Evolutionary conservation across 2,329 filamentous ascomycete species (phyloP).

Genomic region (Colletotrichum sp.): DNA sequence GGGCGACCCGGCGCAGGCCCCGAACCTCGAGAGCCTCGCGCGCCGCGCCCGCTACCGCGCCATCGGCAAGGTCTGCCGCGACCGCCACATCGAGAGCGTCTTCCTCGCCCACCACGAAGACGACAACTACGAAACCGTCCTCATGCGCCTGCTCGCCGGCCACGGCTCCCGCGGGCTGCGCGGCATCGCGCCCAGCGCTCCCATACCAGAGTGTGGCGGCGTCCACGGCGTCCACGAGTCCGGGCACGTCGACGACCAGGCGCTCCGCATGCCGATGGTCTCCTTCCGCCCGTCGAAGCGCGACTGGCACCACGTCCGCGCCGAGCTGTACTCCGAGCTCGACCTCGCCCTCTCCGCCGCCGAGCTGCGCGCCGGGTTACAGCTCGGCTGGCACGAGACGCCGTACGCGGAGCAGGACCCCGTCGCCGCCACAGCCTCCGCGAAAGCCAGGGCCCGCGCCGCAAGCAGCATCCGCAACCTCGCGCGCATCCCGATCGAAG

Average conservation of each 20-base stretch:
- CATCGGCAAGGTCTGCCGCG: conserved; percentile 66
- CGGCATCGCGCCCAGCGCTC: conserved; percentile 68
- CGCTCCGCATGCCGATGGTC: conserved; percentile 37
- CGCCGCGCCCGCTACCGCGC: conserved; percentile 75
- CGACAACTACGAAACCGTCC: conserved; percentile 88
- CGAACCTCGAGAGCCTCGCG: conserved; percentile 79
- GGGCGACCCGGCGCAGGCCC: conserved; percentile 40
- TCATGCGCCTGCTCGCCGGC: conserved; percentile 76
- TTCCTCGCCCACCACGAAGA: conserved; percentile 88
- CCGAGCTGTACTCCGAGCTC: conserved; percentile 23
- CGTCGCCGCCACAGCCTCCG: conserved; percentile 22
- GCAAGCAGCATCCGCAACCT: conserved; percentile 5
- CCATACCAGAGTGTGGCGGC: conserved; percentile 85
- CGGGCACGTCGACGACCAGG: conserved; percentile 58
- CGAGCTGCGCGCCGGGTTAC: conserved; percentile 7
- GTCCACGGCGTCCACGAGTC: conserved; percentile 75
- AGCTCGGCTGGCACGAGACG: conserved; percentile 17
- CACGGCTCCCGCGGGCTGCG: conserved; percentile 73
- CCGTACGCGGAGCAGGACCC: conserved; percentile 26
- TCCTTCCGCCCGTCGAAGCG: conserved; percentile 36
- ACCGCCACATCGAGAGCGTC: conserved; percentile 59
- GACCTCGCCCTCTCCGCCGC: conserved; percentile 32
- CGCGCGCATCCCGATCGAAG: conserved; percentile 52
- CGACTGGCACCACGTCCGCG: conserved; percentile 24
- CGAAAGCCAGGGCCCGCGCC: conserved; percentile 4